Conservation (phyloP, 2,329 filamentous ascomycete genomes). For the Fusarium sp. region DNA sequence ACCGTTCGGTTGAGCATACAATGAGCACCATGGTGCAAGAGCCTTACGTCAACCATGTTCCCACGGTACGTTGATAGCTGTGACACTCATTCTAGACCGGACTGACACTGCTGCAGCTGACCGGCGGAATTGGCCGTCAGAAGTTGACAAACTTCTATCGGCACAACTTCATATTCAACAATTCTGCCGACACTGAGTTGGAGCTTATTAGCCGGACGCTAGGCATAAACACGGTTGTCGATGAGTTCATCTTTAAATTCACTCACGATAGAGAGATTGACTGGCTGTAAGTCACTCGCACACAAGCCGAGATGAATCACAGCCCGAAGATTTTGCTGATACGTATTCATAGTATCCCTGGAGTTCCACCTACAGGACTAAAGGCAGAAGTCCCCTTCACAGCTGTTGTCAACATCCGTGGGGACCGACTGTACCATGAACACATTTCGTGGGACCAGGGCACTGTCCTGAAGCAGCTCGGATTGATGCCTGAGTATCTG, state of each 20-base stretch:
- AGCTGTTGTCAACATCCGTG: slow-evolving; percentile 72
- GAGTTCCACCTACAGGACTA: slow-evolving; percentile 66
- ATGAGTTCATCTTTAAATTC: slow-evolving; percentile 76
- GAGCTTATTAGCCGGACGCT: slow-evolving; percentile 79
- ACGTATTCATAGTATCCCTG: slow-evolving; percentile 49
- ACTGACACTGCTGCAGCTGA: slow-evolving; percentile 54
- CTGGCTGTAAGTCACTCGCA: slow-evolving; percentile 69
- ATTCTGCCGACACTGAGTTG: slow-evolving; percentile 74
- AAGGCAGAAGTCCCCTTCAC: slow-evolving; percentile 70
- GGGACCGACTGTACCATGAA: slow-evolving; percentile 73
- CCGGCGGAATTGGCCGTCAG: slow-evolving; percentile 77
- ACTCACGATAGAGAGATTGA: slow-evolving; percentile 73
- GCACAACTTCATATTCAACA: slow-evolving; percentile 80
- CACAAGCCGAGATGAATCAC: not conserved
- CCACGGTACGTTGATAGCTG: slow-evolving; percentile 64
- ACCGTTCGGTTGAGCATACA: slow-evolving; percentile 75
- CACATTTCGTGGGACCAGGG: slow-evolving; percentile 78
- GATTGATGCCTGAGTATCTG: slow-evolving; percentile 68
- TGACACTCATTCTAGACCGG: not conserved
- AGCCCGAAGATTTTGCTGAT: not conserved
- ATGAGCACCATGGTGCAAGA: slow-evolving; percentile 87
- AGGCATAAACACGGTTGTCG: slow-evolving; percentile 77
- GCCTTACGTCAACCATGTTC: slow-evolving; percentile 83
- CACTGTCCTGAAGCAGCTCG: slow-evolving; percentile 69
- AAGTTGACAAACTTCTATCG: slow-evolving; percentile 76